Evolutionary conservation across 2,329 filamentous ascomycete genomes (phyloP), one percentile per base, ranked within the genome.

Genomic region (Anthostomella pinea): DNA sequence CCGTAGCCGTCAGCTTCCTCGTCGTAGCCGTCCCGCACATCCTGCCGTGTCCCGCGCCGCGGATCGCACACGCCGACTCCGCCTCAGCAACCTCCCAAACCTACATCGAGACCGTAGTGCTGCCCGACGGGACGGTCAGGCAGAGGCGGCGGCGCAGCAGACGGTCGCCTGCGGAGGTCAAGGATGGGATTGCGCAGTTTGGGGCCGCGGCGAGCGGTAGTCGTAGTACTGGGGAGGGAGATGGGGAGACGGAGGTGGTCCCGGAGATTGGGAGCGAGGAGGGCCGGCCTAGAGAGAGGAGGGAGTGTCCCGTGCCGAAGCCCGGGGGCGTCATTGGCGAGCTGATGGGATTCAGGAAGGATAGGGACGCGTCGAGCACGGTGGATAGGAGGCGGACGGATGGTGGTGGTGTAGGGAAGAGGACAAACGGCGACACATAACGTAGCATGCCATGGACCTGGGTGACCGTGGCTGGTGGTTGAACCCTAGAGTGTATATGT

Each of bases 261-360:
- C 56, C 35, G 54, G 17, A n/a, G 8, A 13, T 6, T 21, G 16
- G 10, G 8, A 24, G 21, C 23, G 35, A 23, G 8, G 32, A 24
- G 19, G 21, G n/a, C 21, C 8, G 42, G n/a, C 39, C 45, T 49
- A 70, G 67, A 35, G 57, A 65, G 29, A 73, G 72, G 56, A 76
- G 87, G 54, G 87, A 94, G 59, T 98, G 93, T 58, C 93, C 93
- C 0, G 81, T 98, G 9, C 93, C 93, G 5, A 96, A 96, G 64
- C 91, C 93, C 0, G 74, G 80, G 20, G 90, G 89, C 3, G 66
- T 89, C 21, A 66, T 95, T 29, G 87, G 86, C 9, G 77, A 85
- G 56, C 70, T 91, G 51, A 65, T 93, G 44, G 87, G 87, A 0
- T 85, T 91, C 57, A 75, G 73, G 49, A 68, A 61, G 41, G 42